phyloP scores from a whole-genome alignment of 2,329 filamentous ascomycete genomes.

The Stagonosporopsis tanaceti region DNA sequence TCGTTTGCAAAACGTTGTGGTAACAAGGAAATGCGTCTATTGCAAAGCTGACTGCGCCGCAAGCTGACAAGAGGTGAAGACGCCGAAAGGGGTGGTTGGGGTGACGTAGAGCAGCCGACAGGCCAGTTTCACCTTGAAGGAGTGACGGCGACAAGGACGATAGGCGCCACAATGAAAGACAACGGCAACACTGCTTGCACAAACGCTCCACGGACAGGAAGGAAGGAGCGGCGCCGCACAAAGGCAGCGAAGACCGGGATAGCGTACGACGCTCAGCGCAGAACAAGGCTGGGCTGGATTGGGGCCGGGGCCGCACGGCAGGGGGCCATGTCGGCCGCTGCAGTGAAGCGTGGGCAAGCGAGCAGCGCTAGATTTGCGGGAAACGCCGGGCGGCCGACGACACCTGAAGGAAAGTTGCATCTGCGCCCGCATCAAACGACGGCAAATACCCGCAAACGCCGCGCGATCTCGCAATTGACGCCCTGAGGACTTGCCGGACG shows the following conservation, averaged over 20 bases:
- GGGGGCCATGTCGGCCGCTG: slow-evolving; percentile 4
- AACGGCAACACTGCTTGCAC: slow-evolving; percentile 17
- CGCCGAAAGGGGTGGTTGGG: slow-evolving; percentile 37
- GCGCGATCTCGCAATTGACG: neutral
- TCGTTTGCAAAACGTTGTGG: slow-evolving; percentile 32
- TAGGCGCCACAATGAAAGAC: slow-evolving; percentile 27
- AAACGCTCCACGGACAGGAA: slow-evolving; percentile 11
- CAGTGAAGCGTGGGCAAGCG: slow-evolving; percentile 23
- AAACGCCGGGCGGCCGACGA: slow-evolving; percentile 26
- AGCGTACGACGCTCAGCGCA: slow-evolving; percentile 29
- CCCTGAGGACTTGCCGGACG: neutral
- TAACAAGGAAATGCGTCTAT: neutral
- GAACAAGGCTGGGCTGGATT: slow-evolving; percentile 28
- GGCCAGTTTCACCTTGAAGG: slow-evolving; percentile 29
- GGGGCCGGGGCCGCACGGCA: slow-evolving; percentile 6
- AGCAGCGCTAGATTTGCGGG: slow-evolving; percentile 11
- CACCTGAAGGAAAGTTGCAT: slow-evolving; percentile 21
- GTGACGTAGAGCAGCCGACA: slow-evolving; percentile 41
- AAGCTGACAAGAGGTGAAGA: slow-evolving; percentile 5
- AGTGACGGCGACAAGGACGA: slow-evolving; percentile 22
- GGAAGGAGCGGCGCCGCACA: slow-evolving; percentile 43
- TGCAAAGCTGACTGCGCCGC: slow-evolving; percentile 2
- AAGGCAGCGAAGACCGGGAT: slow-evolving; percentile 28
- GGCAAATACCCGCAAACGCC: slow-evolving; percentile 18
- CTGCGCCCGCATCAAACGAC: slow-evolving; percentile 13